These are phyloP conservation scores for Hypsizygus ulmarius DNA, from an alignment of 1,284 basidiomycete species.

Conservation along the genomic window DNA sequence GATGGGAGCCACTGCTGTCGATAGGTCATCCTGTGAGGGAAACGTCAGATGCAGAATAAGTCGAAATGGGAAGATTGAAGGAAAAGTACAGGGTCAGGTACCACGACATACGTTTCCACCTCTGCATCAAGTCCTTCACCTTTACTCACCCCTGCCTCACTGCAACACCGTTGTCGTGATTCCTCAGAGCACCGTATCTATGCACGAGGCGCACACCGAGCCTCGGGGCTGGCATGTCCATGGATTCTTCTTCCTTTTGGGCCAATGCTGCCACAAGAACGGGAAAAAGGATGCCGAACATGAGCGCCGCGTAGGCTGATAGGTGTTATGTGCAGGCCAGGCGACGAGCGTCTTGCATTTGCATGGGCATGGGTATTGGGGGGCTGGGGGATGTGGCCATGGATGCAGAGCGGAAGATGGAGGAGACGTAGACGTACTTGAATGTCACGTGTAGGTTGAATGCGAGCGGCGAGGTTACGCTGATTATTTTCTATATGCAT, in stretches of 20 bases:
- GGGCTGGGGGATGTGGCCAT: slow-evolving; percentile 14
- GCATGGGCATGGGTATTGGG: background rate
- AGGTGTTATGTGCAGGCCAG: slow-evolving; percentile 13
- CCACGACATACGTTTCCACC: no score
- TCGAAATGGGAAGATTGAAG: no score
- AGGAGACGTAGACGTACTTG: slow-evolving; percentile 15
- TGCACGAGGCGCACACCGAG: slow-evolving; percentile 17
- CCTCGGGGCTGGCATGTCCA: slow-evolving; percentile 9
- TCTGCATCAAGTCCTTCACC: no score
- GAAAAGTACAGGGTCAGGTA: no score
- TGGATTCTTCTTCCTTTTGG: slow-evolving; percentile 7
- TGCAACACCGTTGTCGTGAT: no score
- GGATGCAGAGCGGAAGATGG: slow-evolving; percentile 19
- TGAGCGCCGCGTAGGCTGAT: no score
- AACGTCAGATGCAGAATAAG: no score
- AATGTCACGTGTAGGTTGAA: slow-evolving; percentile 22
- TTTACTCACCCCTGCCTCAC: no score
- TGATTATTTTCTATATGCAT: slow-evolving; percentile 19
- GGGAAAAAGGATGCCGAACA: slow-evolving; percentile 12
- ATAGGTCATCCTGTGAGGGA: no score
- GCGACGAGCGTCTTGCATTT: slow-evolving; percentile 2
- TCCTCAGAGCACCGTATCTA: background rate
- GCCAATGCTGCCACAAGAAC: slow-evolving; percentile 1
- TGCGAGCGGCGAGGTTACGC: slow-evolving; percentile 17
- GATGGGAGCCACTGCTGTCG: no score